Evolutionary conservation across 208 protist genomes (phyloP), one percentile per base, ranked within the genome.

Genomic region (Acanthamoeba rhysodes): DNA sequence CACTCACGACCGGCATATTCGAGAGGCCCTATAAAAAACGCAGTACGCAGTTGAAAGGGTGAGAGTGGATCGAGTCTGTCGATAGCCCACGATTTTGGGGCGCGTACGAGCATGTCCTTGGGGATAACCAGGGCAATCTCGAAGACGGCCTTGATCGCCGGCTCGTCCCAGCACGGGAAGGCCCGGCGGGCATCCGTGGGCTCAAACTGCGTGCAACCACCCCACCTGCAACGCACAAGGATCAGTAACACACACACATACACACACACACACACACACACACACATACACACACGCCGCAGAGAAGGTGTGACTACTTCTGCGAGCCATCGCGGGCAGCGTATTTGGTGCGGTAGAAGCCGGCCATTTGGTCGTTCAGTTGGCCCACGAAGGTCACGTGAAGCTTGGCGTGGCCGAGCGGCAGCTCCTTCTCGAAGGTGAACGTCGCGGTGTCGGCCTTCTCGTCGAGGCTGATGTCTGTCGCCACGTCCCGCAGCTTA

Each of bases 131-230:
- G 92, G 74, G 97, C 96, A 22, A 99, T 94, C 74, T 97, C 96
- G 96, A 99, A 99, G 7, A 98, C 98, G 2, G 99, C 98, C 96
- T 99, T 99, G 34, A 98, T 57, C 9, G 98, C 97, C 4, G 99
- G 99, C 97, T 99, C 99, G 93, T 99, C 99, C 98, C 98, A 99
- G 95, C 98, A 99, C 16, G 98, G 99, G 93, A 99, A 98, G 29
- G 98, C 98, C 55, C 98, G 96, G 70, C 99, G 97, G 6, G 98
- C 98, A 90, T 99, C 99, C 24, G 92, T 95, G 18, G 92, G 76
- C 29, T 95, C 92, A 32, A 95, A 95, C 41, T 95, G 92, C 24
- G 92, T 95, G 55, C 50, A 66, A 24, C 41, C 92, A 10, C 37
- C 55, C 41, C 48, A 90, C 48, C 90, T 94, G 68, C 68, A 4